Conservation (phyloP, 306 rosid species). For the Cucumis cinereus region DNA sequence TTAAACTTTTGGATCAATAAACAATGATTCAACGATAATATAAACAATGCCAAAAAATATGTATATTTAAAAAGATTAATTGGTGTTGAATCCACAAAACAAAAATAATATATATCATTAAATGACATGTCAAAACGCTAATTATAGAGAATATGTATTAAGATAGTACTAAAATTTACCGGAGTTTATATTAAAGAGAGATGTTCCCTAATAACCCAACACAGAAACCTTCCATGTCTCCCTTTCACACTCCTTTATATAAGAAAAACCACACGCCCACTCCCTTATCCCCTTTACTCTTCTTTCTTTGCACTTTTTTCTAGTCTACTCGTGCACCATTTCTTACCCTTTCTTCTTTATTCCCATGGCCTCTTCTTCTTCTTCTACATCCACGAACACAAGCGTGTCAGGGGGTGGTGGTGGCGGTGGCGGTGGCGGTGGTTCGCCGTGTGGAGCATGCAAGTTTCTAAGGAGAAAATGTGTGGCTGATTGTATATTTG, state of each 20-base stretch:
- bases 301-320: slow-evolving; percentile 45
- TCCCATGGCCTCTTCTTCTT: background rate
- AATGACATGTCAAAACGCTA: too few species aligned
- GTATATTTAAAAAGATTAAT: too few species aligned
- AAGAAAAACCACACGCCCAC: slow-evolving; percentile 29
- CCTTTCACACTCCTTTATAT: slow-evolving; percentile 39
- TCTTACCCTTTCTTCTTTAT: background rate
- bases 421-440: background rate
- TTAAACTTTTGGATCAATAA: too few species aligned
- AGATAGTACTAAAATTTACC: too few species aligned
- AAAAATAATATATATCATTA: too few species aligned
- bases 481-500: slow-evolving; percentile 74
- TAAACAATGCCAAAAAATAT: too few species aligned
- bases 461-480: slow-evolving; percentile 88
- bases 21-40: too few species aligned
- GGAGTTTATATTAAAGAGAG: background rate
- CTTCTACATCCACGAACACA: background rate
- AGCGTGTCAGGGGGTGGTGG: background rate
- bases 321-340: slow-evolving; percentile 63
- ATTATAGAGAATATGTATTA: too few species aligned
- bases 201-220: slow-evolving; percentile 64
- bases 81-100: too few species aligned
- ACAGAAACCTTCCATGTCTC: slow-evolving; percentile 44
- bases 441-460: slow-evolving; percentile 98
- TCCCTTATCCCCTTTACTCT: slow-evolving; percentile 5